A percentile compares a stretch with the other conserved stretches of the same genome.
Evolutionary conservation across 805 yeast genomes (phyloP).

Genomic region (Torulaspora quercuum): DNA sequence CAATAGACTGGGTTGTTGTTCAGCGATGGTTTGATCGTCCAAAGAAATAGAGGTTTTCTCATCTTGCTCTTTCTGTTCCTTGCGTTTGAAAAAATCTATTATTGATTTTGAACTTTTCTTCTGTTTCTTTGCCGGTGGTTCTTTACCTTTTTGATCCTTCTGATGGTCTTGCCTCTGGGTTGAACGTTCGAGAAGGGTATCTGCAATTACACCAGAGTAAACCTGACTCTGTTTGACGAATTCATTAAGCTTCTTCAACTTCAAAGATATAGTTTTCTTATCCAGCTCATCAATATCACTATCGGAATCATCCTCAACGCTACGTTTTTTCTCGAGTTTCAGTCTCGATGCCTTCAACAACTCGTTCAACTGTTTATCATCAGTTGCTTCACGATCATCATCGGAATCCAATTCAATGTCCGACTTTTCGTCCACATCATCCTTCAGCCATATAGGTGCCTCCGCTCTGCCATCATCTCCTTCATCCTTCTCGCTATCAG

Average conservation of each 20-base stretch:
- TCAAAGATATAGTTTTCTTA: conserved; percentile 48
- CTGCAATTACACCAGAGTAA: conserved; percentile 81
- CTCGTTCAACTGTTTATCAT: conserved; percentile 17
- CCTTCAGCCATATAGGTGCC: conserved; percentile 28
- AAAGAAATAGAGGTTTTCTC: conserved; percentile 11
- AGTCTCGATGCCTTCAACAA: conserved; percentile 13
- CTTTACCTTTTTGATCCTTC: conserved; percentile 22
- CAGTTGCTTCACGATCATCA: conserved; percentile 16
- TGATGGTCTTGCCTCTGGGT: conserved; percentile 43
- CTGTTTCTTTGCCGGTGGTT: conserved; percentile 24
- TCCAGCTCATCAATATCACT: conserved; percentile 35
- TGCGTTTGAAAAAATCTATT: conserved; percentile 24
- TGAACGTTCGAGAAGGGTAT: conserved; percentile 51
- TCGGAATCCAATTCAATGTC: conserved; percentile 31
- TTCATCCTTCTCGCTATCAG: conserved; percentile 12
- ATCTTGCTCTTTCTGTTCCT: conserved; percentile 15
- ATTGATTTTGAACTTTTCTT: conserved; percentile 22
- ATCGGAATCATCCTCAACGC: conserved; percentile 14
- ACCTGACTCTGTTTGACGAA: conserved; percentile 85
- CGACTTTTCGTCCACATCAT: conserved; percentile 19
- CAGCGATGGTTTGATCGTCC: conserved; percentile 20
- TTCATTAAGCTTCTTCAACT: conserved; percentile 62
- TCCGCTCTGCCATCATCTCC: conserved; percentile 7
- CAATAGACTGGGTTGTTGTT: conserved; percentile 53
- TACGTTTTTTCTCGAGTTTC: conserved; percentile 13